Evolutionary conservation across 1,284 basidiomycete species (phyloP).

Genomic region (Irpex lacteus): DNA sequence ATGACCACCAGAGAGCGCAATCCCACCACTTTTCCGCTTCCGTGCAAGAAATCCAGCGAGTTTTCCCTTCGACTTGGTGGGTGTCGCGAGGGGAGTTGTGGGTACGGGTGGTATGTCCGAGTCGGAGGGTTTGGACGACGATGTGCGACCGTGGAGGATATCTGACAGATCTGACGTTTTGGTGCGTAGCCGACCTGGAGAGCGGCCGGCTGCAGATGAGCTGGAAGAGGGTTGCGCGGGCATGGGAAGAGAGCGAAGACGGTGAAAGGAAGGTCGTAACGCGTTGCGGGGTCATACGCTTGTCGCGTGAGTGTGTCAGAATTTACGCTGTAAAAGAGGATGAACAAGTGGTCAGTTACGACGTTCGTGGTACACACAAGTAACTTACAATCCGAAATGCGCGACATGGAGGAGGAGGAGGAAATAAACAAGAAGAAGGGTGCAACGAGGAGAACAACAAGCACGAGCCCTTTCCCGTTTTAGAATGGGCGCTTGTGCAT

Average conservation of each 20-base stretch:
- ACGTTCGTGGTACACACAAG: neutral
- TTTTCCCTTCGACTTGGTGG: slow-evolving; percentile 23
- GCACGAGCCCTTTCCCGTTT: neutral
- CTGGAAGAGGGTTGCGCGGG: neutral
- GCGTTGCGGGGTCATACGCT: neutral
- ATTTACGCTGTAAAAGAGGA: neutral
- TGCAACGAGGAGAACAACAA: neutral
- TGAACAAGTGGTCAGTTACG: neutral
- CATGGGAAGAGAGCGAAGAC: neutral
- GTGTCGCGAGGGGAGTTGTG: slow-evolving; percentile 6
- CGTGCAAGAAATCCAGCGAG: slow-evolving; percentile 25
- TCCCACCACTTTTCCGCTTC: slow-evolving; percentile 25
- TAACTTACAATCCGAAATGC: neutral
- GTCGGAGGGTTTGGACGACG: slow-evolving; percentile 12
- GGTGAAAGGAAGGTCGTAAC: neutral
- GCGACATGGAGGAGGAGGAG: neutral
- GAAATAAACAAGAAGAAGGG: neutral
- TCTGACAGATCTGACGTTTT: slow-evolving; percentile 35
- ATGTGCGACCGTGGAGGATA: slow-evolving; percentile 24
- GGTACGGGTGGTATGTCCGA: slow-evolving; percentile 16
- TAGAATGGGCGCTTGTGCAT: neutral
- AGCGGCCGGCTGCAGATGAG: neutral
- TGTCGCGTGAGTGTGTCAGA: neutral
- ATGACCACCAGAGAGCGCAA: slow-evolving; percentile 18
- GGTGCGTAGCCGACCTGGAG: slow-evolving; percentile 21